phyloP scores from a whole-genome alignment of 495 filamentous ascomycete genomes.

The Aspergillus sclerotioniger region DNA sequence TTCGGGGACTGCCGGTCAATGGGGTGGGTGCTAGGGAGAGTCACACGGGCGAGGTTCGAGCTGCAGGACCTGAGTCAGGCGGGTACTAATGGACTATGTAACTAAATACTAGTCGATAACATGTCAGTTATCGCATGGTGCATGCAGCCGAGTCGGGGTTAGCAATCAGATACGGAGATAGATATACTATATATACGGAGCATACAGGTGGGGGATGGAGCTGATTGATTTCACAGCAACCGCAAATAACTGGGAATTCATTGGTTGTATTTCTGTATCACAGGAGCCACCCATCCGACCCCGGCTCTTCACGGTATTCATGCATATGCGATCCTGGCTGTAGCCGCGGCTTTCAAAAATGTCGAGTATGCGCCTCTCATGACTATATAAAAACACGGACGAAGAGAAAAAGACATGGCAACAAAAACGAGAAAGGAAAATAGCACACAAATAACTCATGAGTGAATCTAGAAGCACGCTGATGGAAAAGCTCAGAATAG shows the following conservation, averaged over 20 bases:
- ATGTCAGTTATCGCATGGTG: not conserved
- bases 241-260: no score
- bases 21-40: no score
- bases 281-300: no score
- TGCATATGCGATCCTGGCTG: conserved; percentile 10
- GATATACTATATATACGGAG: no score
- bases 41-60: not conserved
- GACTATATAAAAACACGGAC: not conserved
- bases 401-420: not conserved
- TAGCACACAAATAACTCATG: not conserved
- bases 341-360: conserved; percentile 8
- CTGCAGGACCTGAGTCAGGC: not conserved
- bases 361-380: conserved; percentile 9
- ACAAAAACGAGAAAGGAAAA: not conserved
- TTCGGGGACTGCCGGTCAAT: no score
- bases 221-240: no score
- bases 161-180: not conserved
- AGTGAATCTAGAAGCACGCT: conserved; percentile 21
- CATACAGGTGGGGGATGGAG: no score
- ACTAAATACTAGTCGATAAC: not conserved
- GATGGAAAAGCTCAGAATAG: conserved; percentile 11
- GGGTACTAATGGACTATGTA: not conserved
- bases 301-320: not conserved
- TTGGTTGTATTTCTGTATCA: no score
- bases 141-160: not conserved